Percentiles rank a stretch among this genome's conserved stretches.
These are phyloP conservation scores for Trichoderma asperelloides DNA, from an alignment of 495 filamentous ascomycete species.

Conservation along the genomic window DNA sequence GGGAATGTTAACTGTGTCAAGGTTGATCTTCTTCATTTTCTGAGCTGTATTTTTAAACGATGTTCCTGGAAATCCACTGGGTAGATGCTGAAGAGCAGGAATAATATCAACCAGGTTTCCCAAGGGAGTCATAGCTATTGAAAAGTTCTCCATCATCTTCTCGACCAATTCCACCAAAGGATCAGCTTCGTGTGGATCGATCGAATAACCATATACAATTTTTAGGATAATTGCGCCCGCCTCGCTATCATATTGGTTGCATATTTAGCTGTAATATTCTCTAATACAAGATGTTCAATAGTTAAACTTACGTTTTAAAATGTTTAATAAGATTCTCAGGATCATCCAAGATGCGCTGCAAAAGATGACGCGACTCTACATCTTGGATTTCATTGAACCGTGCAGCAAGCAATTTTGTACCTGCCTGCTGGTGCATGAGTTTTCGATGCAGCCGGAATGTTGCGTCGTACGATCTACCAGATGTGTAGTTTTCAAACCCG, in stretches of 20 bases:
- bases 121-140: slow-evolving; percentile 26
- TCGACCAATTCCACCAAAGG: slow-evolving; percentile 31
- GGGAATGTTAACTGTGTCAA: slow-evolving; percentile 23
- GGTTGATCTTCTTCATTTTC: slow-evolving; percentile 20
- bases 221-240: slow-evolving; percentile 34
- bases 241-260: not conserved
- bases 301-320: slow-evolving; percentile 21
- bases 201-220: slow-evolving; percentile 35
- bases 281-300: not conserved
- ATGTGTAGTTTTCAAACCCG: not conserved
- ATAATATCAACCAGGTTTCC: slow-evolving; percentile 37
- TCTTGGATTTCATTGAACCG: slow-evolving; percentile 28
- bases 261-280: not conserved
- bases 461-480: not conserved
- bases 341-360: slow-evolving; percentile 25
- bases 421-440: not conserved
- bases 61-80: slow-evolving; percentile 41
- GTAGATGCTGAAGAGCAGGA: slow-evolving; percentile 30
- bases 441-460: slow-evolving; percentile 1
- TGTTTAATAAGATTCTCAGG: slow-evolving; percentile 25
- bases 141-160: slow-evolving; percentile 31
- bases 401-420: not conserved
- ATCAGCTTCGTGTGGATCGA: slow-evolving; percentile 27
- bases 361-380: slow-evolving; percentile 24
- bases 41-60: slow-evolving; percentile 32